Conservation (phyloP, 495 filamentous ascomycete species). For the Collariella sp. region DNA sequence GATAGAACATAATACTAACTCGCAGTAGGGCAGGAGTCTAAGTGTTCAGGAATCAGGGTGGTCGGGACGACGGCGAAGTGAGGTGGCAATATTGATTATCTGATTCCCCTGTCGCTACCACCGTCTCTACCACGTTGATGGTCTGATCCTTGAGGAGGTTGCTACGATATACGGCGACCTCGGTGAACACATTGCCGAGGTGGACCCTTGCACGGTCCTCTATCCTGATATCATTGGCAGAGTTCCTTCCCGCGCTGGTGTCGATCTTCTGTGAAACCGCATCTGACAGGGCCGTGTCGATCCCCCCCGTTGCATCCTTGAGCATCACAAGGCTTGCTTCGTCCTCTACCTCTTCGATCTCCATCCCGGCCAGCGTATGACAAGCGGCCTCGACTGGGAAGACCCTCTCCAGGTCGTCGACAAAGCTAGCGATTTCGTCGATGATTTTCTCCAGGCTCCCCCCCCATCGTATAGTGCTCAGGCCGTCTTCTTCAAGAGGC, state of each 20-base stretch:
- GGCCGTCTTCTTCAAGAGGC: neutral
- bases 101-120: neutral
- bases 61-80: too few relatives aligned
- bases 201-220: slow-evolving; percentile 1
- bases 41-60: too few relatives aligned
- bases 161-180: neutral
- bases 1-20: too few relatives aligned
- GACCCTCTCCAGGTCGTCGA: neutral
- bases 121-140: neutral
- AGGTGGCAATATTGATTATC: too few relatives aligned
- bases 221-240: neutral
- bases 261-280: neutral
- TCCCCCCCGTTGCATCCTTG: slow-evolving; percentile 4
- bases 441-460: slow-evolving; percentile 2
- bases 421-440: neutral
- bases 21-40: too few relatives aligned
- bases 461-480: neutral
- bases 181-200: neutral
- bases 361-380: slow-evolving; percentile 6
- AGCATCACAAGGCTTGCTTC: slow-evolving; percentile 11
- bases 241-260: slow-evolving; percentile 3
- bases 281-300: slow-evolving; percentile 1
- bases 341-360: slow-evolving; percentile 12
- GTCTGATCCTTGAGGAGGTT: neutral
- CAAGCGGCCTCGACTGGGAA: slow-evolving; percentile 2